Evolutionary conservation across 164 flowering plant species (phyloP), one percentile per base, ranked within the genome.

Genomic region (Magnolia officinalis): DNA sequence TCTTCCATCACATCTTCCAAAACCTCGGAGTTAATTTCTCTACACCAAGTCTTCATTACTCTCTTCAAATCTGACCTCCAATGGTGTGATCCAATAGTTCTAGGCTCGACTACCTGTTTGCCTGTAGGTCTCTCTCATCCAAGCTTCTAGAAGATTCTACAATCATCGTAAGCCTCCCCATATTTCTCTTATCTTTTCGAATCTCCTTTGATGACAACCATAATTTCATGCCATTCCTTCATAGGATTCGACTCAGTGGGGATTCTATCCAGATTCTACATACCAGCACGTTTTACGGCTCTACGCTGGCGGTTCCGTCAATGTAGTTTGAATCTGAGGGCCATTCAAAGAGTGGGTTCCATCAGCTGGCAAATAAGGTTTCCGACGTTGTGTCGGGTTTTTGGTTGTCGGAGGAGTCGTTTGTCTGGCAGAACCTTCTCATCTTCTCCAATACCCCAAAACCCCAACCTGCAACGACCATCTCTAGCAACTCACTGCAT

Each of bases 21-120:
- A 55, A 55, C 61, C 61, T 19, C 1, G 9, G 9, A 9, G 23
- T 21, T 20, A 19, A 1, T 19, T 20, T 19, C 18, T 64, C 67
- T 8, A 20, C 67, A 10, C 23, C 67, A 8, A 19, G 9, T 9
- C 23, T 20, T 21, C 67, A 18, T 64, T 9, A 19, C 10, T 64
- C 24, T 21, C 24, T 64, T 55, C 61, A 16, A 10, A 8, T 11
- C 61, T 11, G 61, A 13, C 61, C 61, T 51, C 75, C 77, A 79
- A 91, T 91, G 95, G 87, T 79, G 78, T 86, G 91, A 55, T 79
- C 84, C 69, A 81, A 85, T 67, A 90, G 90, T 78, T 84, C 82
- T 50, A 80, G 79, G 64, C 79, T 88, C 73, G 65, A 83, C 50
- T 80, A 64, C 72, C 83, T 73, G 75, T 55, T 84, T 69, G 80